Evolutionary conservation across 225 moss, liverwort and hornwort genomes (phyloP), one percentile per base, ranked within the genome.

Genomic region (Physcomitrium patens): DNA sequence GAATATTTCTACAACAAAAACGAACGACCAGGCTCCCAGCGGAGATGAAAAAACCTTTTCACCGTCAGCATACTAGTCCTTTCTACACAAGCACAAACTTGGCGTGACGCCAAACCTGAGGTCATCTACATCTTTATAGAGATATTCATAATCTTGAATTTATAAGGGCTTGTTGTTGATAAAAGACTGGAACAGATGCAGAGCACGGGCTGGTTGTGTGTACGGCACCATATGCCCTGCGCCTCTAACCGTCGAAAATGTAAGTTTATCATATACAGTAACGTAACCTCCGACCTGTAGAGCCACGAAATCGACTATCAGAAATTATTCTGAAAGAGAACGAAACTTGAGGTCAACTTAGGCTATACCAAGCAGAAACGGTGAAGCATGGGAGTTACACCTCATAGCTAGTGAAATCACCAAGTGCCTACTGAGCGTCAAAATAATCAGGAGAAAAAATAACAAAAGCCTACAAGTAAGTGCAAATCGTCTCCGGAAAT

Each of bases 161-260:
- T 89, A 89, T 22, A 89, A 68, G 59, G 83, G 65, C 72, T 82
- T 85, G 27, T 85, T 87, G 71, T 74, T 70, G 66, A 97, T 85
- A 66, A 97, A 97, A 46, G 90, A 84, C 77, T 89, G 80, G 64
- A 97, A 94, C 47, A 97, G 78, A 73, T 93, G 88, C 1, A 97
- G 75, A 72, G 79, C 94, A 70, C 97, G 88, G 31, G 84, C 93
- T 37, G 97, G 94, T 69, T 97, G 94, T 2, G 97, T 94, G 75
- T 94, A 97, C 23, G 97, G 94, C 61, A 97, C 97, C 97, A 97
- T 97, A 47, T 97, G 94, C 47, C 97, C 97, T 48, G 94, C 97
- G 18, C 90, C 90, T 79, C 97, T 81, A 20, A 97, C 88, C 1
- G 97, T 97, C n/a, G 97, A 83, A 67, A 94, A 90, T 19, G 87